A percentile compares a stretch with the other conserved stretches of the same genome.
Evolutionary conservation across 805 yeast genomes (phyloP).

Genomic region (Blastobotrys robertii): DNA sequence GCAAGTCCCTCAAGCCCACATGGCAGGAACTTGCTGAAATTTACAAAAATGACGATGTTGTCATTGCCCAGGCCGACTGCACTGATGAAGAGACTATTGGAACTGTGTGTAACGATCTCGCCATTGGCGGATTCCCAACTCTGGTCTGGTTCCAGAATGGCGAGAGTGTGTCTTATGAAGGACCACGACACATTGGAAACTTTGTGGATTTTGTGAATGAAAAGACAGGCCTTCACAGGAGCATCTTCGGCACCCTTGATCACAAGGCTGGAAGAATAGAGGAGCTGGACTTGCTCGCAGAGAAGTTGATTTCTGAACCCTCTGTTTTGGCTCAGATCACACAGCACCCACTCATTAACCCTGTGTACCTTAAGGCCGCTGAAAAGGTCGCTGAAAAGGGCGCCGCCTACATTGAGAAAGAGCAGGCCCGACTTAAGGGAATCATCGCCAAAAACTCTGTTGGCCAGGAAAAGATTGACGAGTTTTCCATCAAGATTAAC

Average conservation of each 20-base stretch:
- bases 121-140: conserved; percentile 43
- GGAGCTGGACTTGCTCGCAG: conserved; percentile 25
- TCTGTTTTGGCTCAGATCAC: background rate
- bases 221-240: conserved; percentile 33
- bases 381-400: conserved; percentile 21
- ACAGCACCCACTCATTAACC: conserved; percentile 6
- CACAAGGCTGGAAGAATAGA: conserved; percentile 33
- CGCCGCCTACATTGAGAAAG: conserved; percentile 34
- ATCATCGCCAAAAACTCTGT: conserved; percentile 33
- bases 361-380: conserved; percentile 22
- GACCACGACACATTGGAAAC: conserved; percentile 38
- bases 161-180: conserved; percentile 42
- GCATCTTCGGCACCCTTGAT: conserved; percentile 33
- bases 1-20: conserved; percentile 42
- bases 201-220: conserved; percentile 41
- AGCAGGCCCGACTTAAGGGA: conserved; percentile 36
- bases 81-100: conserved; percentile 32
- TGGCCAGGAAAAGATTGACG: conserved; percentile 37
- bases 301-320: conserved; percentile 25
- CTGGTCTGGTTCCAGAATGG: conserved; percentile 42
- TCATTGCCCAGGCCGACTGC: conserved; percentile 40
- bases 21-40: conserved; percentile 43
- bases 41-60: conserved; percentile 31
- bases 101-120: conserved; percentile 29
- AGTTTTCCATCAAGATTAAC: conserved; percentile 42